Evolutionary conservation across 352 stramenopile genomes (phyloP), one percentile per base, ranked within the genome.

Genomic region (Pythium vanterpoolii): DNA sequence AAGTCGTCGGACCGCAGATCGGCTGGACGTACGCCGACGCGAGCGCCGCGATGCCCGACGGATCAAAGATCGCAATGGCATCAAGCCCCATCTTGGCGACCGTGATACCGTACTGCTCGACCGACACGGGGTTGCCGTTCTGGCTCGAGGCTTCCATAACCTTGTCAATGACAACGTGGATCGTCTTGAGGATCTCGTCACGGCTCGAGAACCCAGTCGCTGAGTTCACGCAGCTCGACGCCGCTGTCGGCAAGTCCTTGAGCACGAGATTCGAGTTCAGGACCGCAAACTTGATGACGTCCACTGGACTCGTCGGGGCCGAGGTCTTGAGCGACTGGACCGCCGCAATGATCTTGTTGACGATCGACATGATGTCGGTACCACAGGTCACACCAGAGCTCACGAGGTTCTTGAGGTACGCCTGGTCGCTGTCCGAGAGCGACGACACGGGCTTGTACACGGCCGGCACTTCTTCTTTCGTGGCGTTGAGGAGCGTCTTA

Each of bases 1-100:
- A 74, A 5, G 68, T 45, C 10, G 77, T 85, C 10, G 73, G 72
- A 1, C 71, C 71, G 45, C 77, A 87, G 66, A 87, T 76, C 11
- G 74, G 72, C 64, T 85, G 74, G 18, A 87, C 66, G 39, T 68
- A 85, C 51, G 81, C 73, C 43, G 71, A 66, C 13, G 76, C 66
- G n/a, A 74, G 58, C 24, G 50, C 52, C n/a, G 68, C 71, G 31
- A 85, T 55, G 16, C 76, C 76, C 24, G 64, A 75, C 18, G 60
- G 67, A 19, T 87, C 77, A 60, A 73, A 75, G 26, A 81, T 51
- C 44, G 71, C 56, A 59, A 83, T 77, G 33, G 72, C 77, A 1
- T 72, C 69, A 11, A 76, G 66, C 11, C 63, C 69, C 23, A 81
- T 66, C 42, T 87, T 67, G 28, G 73, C 67, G 38, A 85, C 73